phyloP scores from a whole-genome alignment of 495 filamentous ascomycete species.

The Aspergillus hancockii region DNA sequence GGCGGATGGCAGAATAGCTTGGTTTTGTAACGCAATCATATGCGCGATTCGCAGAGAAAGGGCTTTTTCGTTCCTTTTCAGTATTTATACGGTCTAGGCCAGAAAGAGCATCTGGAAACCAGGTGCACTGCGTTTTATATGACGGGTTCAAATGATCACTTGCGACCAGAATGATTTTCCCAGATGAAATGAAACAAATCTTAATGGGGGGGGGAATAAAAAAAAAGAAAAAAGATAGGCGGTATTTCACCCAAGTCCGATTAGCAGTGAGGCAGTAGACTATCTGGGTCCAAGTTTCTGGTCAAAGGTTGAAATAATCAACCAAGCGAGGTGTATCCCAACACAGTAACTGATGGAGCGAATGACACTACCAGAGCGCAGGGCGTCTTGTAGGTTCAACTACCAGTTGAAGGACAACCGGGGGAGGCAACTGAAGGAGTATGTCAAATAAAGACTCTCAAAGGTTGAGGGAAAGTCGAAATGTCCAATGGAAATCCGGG shows the following conservation, averaged over 20 bases:
- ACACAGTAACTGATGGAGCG: not conserved
- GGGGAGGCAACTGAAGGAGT: not conserved
- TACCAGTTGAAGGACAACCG: not conserved
- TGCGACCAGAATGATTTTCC: not conserved
- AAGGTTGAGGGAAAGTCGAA: slow-evolving; percentile 3
- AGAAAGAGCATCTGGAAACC: not conserved
- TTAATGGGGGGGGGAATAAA: not conserved
- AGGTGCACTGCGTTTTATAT: not conserved
- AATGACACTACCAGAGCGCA: not conserved
- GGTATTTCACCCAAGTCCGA: not conserved
- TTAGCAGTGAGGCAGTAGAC: not conserved
- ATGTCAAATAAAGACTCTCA: not conserved
- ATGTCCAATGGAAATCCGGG: slow-evolving; percentile 12
- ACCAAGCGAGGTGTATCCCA: not conserved
- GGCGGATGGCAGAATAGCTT: slow-evolving; percentile 54
- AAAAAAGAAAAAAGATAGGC: not conserved
- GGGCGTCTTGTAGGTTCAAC: not conserved
- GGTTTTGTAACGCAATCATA: slow-evolving; percentile 56
- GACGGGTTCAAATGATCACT: not conserved
- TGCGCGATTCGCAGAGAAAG: slow-evolving; percentile 40
- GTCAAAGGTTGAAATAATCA: not conserved
- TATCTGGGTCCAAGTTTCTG: not conserved
- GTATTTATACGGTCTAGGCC: not conserved
- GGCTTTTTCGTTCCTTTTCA: slow-evolving; percentile 9
- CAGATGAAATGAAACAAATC: not conserved